These are phyloP conservation scores for Globisporangium spinosum DNA, from an alignment of 352 stramenopile genomes.

Conservation along the genomic window DNA sequence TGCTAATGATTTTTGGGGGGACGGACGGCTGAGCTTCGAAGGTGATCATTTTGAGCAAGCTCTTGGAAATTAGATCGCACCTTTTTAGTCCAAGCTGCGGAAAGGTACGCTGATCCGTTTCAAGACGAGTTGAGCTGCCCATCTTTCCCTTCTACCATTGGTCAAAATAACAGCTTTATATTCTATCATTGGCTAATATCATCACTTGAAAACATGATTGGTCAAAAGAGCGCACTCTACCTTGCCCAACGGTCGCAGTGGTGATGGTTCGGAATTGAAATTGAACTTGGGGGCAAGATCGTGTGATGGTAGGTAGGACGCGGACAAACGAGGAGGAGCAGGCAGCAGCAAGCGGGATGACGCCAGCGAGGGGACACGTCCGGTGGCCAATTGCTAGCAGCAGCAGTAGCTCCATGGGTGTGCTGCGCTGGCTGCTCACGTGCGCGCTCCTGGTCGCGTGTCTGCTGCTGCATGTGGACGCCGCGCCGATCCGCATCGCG, in stretches of 20 bases:
- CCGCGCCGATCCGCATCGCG: conserved; percentile 35
- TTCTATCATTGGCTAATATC: not conserved
- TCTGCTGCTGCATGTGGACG: not conserved
- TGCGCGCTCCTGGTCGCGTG: not conserved
- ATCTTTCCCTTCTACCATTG: not conserved
- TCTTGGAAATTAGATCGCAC: not conserved
- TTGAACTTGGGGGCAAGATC: conserved; percentile 6
- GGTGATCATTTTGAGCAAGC: not conserved
- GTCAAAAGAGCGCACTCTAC: not conserved
- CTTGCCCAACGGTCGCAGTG: conserved; percentile 1
- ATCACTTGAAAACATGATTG: not conserved
- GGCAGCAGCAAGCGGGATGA: not conserved
- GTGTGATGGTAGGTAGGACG: not conserved
- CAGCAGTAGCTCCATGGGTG: not conserved
- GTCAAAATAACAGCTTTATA: not conserved
- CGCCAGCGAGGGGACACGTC: conserved; percentile 1
- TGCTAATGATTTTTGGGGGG: conserved; percentile 2
- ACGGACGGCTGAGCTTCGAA: not conserved
- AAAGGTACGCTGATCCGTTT: not conserved
- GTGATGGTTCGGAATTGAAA: not conserved
- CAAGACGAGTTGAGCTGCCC: not conserved
- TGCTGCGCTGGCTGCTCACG: not conserved
- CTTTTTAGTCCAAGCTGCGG: not conserved
- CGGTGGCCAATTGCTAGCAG: not conserved
- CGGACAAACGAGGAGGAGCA: not conserved